Percentiles rank a stretch among this genome's conserved stretches.
phyloP scores from a whole-genome alignment of 2,329 filamentous ascomycete genomes.

The Trichoderma sp. region DNA sequence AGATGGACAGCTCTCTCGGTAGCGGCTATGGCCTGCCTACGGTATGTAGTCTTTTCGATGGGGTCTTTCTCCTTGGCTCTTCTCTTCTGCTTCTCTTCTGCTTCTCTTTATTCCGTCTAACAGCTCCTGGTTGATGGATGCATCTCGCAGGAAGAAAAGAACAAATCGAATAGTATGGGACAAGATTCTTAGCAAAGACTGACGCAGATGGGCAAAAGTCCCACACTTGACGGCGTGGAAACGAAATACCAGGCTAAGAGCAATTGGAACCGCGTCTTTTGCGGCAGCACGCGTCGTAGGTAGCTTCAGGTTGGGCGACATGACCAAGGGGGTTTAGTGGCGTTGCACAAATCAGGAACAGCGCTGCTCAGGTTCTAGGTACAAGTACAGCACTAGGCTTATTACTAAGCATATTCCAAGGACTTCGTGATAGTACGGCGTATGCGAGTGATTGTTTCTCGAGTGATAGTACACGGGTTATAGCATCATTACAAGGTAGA shows the following conservation, averaged over 20 bases:
- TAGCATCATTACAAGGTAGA: too few relatives aligned
- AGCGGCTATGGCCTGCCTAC: neutral
- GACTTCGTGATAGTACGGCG: too few relatives aligned
- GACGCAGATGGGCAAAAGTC: neutral
- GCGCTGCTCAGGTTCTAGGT: too few relatives aligned
- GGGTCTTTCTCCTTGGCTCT: neutral
- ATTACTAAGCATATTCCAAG: too few relatives aligned
- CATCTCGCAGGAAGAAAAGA: neutral
- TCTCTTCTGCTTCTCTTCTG: neutral
- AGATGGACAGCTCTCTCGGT: slow-evolving; percentile 39
- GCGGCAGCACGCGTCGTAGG: slow-evolving; percentile 1
- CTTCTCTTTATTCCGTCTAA: neutral
- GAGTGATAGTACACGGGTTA: too few relatives aligned
- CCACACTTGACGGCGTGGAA: neutral
- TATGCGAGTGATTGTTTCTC: too few relatives aligned
- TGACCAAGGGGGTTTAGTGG: too few relatives aligned
- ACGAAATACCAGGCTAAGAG: too few relatives aligned
- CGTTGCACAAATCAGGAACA: too few relatives aligned
- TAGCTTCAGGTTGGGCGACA: neutral
- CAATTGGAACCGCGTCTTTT: slow-evolving; percentile 9
- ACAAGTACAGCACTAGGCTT: too few relatives aligned
- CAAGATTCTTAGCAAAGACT: neutral
- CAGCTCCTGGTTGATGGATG: neutral
- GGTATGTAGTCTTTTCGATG: slow-evolving; percentile 2
- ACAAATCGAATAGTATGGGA: neutral